phyloP scores from a whole-genome alignment of 306 rosid species.

The Crataegus laevigata region DNA sequence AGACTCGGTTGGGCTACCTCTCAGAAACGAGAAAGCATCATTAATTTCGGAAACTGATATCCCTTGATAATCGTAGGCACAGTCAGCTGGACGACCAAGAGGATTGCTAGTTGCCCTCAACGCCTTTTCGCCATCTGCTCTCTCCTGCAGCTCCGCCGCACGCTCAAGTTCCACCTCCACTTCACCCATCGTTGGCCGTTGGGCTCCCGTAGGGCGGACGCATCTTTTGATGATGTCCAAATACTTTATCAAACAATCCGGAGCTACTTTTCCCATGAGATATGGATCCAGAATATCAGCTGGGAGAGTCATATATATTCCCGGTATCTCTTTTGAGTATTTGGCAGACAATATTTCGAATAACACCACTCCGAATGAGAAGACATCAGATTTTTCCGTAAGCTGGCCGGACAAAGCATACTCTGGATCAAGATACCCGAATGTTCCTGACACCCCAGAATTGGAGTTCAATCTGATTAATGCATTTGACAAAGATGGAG shows the following conservation, averaged over 20 bases:
- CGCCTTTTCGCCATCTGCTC: constrained; percentile 2
- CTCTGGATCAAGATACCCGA: constrained; percentile 2
- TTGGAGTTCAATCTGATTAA: not conserved
- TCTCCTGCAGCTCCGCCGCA: constrained; percentile 20
- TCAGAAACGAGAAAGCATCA: not conserved
- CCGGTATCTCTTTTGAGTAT: not conserved
- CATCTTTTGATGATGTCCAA: not conserved
- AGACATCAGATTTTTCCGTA: not conserved
- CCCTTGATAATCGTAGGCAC: not conserved
- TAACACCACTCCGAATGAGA: not conserved
- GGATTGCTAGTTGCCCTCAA: not conserved
- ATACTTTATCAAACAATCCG: not conserved
- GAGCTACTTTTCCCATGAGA: not conserved
- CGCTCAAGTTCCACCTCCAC: constrained; percentile 20
- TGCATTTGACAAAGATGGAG: not conserved
- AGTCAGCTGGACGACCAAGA: not conserved
- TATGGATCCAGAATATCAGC: not conserved
- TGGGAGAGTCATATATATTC: no score
- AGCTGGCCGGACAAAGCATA: not conserved
- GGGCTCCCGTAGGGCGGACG: not conserved
- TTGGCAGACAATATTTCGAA: not conserved
- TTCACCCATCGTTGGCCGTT: not conserved
- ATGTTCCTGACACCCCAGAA: not conserved
- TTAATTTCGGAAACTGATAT: not conserved
- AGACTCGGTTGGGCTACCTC: no score